Evolutionary conservation across 2,329 filamentous ascomycete genomes (phyloP).

Genomic region (Fusarium dimerum): DNA sequence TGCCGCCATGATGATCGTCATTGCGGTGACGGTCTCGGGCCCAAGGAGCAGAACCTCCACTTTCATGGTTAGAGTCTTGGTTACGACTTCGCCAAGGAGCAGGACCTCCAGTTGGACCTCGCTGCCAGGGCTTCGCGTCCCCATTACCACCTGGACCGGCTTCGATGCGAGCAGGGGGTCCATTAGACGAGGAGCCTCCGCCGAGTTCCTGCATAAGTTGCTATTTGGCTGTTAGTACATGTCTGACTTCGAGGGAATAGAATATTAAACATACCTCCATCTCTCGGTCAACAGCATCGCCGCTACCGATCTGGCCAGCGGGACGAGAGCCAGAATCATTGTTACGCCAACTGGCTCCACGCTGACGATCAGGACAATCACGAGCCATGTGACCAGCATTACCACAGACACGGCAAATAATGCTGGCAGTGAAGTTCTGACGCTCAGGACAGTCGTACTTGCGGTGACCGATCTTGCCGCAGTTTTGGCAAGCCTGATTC

Average conservation of each 20-base stretch:
- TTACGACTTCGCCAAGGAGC: constrained; percentile 73
- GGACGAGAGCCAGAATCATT: constrained; percentile 56
- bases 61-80: constrained; percentile 52
- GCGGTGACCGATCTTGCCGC: constrained; percentile 95
- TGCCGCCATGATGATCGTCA: constrained; percentile 38
- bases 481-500: constrained; percentile 99
- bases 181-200: constrained; percentile 60
- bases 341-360: constrained; percentile 90
- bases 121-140: constrained; percentile 83
- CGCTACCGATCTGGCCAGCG: constrained; percentile 69
- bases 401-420: constrained; percentile 97
- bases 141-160: constrained; percentile 69
- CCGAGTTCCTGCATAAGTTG: constrained; percentile 98
- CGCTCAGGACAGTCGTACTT: constrained; percentile 99
- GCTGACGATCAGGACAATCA: constrained; percentile 93
- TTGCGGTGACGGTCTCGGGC: constrained; percentile 58
- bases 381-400: constrained; percentile 98
- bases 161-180: constrained; percentile 79
- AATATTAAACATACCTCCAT: constrained; percentile 71
- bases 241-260: not conserved
- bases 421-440: constrained; percentile 98
- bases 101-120: constrained; percentile 78
- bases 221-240: constrained; percentile 52
- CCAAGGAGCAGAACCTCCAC: constrained; percentile 59
- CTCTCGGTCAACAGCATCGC: constrained; percentile 88